Evolutionary conservation across 2,329 filamentous ascomycete species (phyloP).

Genomic region (Mariannaea elegans): DNA sequence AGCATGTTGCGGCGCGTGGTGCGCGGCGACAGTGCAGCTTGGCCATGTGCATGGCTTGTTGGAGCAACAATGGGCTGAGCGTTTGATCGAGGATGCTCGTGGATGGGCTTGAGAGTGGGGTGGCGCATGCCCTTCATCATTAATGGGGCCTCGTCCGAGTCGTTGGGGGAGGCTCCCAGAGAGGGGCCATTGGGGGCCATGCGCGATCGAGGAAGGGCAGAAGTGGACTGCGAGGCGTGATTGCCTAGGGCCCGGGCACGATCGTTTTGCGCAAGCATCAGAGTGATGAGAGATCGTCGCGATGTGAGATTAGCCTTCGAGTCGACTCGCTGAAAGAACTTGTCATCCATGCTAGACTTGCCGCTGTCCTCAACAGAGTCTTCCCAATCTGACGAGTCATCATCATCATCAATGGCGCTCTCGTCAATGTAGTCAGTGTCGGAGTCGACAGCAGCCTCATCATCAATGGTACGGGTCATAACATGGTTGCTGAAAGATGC

Average conservation of each 20-base stretch:
- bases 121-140: conserved; percentile 69
- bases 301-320: conserved; percentile 87
- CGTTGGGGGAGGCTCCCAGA: conserved; percentile 61
- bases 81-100: conserved; percentile 70
- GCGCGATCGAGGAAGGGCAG: conserved; percentile 73
- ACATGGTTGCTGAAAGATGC: conserved; percentile 84
- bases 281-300: conserved; percentile 86
- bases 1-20: conserved; percentile 97
- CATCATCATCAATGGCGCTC: conserved; percentile 81
- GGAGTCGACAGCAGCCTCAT: conserved; percentile 62
- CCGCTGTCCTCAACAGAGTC: conserved; percentile 82
- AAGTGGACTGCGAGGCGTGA: conserved; percentile 71
- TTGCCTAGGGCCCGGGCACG: conserved; percentile 75
- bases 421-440: conserved; percentile 79
- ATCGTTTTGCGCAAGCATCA: conserved; percentile 83
- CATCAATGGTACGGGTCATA: conserved; percentile 71
- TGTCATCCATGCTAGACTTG: conserved; percentile 83
- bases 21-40: conserved; percentile 84
- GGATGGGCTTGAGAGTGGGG: conserved; percentile 62
- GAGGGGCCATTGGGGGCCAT: conserved; percentile 55
- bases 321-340: conserved; percentile 89
- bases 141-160: conserved; percentile 69
- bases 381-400: conserved; percentile 69
- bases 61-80: conserved; percentile 85
- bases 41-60: conserved; percentile 69